Evolutionary conservation across 345 rosid species (phyloP).

Genomic region (Orychophragmus violaceus): DNA sequence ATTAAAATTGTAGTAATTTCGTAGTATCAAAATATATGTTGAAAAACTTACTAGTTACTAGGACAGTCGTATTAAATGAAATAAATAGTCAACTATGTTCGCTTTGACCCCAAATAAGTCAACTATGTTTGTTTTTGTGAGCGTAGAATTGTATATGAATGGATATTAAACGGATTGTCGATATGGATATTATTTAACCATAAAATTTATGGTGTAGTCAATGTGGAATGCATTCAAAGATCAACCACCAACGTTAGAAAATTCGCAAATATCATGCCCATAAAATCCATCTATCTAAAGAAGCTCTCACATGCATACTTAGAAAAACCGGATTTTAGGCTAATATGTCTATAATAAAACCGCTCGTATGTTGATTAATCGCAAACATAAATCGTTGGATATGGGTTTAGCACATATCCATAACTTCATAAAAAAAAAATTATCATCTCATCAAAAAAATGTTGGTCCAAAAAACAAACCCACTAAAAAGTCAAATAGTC

Average conservation of each 20-base stretch:
- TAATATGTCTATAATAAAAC: not conserved
- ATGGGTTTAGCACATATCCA: no score
- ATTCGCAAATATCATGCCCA: not conserved
- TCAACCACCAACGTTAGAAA: conserved; percentile 14
- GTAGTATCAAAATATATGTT: not conserved
- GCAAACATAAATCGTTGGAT: no score
- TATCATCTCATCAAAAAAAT: no score
- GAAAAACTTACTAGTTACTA: not conserved
- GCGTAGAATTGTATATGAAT: not conserved
- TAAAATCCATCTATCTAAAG: not conserved
- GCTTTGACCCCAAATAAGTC: not conserved
- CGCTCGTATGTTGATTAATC: not conserved
- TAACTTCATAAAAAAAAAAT: no score
- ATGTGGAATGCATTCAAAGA: not conserved
- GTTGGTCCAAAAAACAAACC: no score
- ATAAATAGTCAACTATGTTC: not conserved
- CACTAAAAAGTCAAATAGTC: no score
- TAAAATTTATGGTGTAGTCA: not conserved
- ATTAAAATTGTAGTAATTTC: not conserved
- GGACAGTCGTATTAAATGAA: not conserved
- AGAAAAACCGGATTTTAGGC: not conserved
- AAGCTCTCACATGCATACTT: not conserved
- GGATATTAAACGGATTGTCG: not conserved
- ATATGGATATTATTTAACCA: not conserved
- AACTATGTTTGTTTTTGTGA: not conserved